A percentile compares a stretch with the other conserved stretches of the same genome.
These are phyloP conservation scores for Boletus sensibilis DNA, from an alignment of 768 basidiomycete genomes.

Conservation along the genomic window DNA sequence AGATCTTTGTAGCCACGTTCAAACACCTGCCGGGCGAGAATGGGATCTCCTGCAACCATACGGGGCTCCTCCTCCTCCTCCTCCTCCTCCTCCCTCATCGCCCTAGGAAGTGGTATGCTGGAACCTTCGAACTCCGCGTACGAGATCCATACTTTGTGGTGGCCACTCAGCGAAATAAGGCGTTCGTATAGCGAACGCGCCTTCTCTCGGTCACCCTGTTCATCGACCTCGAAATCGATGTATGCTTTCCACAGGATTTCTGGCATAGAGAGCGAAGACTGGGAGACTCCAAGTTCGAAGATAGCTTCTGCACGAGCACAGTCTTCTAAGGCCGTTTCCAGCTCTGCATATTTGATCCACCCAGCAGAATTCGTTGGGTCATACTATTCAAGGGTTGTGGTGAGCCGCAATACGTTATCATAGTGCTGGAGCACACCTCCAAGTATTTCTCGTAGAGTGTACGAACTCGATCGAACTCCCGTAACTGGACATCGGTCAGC, in stretches of 20 bases:
- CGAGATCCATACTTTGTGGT: constrained; percentile 97
- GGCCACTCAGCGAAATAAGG: constrained; percentile 78
- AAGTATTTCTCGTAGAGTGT: constrained; percentile 92
- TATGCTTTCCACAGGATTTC: constrained; percentile 94
- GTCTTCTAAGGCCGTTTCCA: constrained; percentile 86
- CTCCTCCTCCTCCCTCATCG: constrained; percentile 69
- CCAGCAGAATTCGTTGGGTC: constrained; percentile 89
- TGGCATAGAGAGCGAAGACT: constrained; percentile 88
- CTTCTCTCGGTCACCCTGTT: constrained; percentile 80
- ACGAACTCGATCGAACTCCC: constrained; percentile 94
- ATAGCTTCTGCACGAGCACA: constrained; percentile 87
- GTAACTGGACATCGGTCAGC: constrained; percentile 50
- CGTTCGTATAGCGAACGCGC: constrained; percentile 88
- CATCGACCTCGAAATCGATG: constrained; percentile 94
- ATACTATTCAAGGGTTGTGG: constrained; percentile 44
- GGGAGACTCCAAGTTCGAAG: constrained; percentile 87
- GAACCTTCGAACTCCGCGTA: constrained; percentile 92
- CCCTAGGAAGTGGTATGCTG: constrained; percentile 62
- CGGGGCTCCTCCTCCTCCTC: constrained; percentile 50
- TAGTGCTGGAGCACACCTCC: constrained; percentile 51
- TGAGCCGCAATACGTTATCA: background rate
- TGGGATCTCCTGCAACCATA: constrained; percentile 69
- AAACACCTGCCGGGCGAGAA: constrained; percentile 74
- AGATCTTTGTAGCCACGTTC: constrained; percentile 87
- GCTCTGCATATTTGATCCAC: constrained; percentile 95